Conservation (phyloP, 768 basidiomycete species). For the Suillus weaverae region DNA sequence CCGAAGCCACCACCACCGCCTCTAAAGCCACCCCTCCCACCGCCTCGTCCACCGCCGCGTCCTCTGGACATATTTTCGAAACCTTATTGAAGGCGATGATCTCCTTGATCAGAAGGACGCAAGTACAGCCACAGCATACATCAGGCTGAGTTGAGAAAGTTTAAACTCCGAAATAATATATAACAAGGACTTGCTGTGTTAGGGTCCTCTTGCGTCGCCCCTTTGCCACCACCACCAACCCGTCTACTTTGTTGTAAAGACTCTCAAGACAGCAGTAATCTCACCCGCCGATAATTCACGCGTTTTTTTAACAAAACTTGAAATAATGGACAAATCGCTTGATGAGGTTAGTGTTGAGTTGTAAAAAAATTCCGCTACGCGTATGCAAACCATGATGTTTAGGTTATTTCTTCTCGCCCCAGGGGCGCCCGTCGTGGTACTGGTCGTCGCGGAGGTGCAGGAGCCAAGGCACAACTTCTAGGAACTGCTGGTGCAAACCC, state of each 20-base stretch:
- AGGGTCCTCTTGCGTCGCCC: constrained; percentile 25
- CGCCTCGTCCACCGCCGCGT: constrained; percentile 42
- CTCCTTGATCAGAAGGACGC: neutral
- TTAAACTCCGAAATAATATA: constrained; percentile 31
- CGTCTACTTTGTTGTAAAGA: constrained; percentile 9
- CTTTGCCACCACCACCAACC: constrained; percentile 27
- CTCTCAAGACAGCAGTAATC: constrained; percentile 1
- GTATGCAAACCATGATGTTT: constrained; percentile 23
- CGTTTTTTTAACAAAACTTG: neutral
- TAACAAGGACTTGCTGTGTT: neutral
- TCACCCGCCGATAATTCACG: neutral
- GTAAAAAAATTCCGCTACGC: constrained; percentile 16
- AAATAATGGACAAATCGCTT: constrained; percentile 76
- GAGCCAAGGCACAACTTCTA: constrained; percentile 59
- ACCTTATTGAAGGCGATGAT: constrained; percentile 7
- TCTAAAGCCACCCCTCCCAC: constrained; percentile 63
- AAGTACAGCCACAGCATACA: constrained; percentile 4
- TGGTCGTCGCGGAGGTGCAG: constrained; percentile 37
- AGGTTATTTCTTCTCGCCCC: constrained; percentile 72
- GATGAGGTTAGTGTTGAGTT: constrained; percentile 62
- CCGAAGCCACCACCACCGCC: constrained; percentile 41
- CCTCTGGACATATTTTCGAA: constrained; percentile 48
- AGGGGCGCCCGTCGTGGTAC: constrained; percentile 45
- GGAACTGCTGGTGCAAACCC: constrained; percentile 53
- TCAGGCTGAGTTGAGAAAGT: constrained; percentile 11